These are phyloP conservation scores for Aleurites moluccanus DNA, from an alignment of 441 rosid genomes.

Conservation along the genomic window DNA sequence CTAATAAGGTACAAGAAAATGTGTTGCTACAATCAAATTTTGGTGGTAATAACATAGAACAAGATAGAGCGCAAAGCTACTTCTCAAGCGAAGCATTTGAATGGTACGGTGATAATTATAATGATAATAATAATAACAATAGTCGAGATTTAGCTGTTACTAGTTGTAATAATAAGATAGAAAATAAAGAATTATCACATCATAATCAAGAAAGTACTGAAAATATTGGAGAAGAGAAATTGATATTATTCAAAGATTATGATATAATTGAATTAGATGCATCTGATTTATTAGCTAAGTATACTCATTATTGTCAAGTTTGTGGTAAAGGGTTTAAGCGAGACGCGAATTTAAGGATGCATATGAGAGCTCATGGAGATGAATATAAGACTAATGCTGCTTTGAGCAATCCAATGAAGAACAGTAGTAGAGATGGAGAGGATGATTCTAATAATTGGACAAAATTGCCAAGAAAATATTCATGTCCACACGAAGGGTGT, in stretches of 20 bases:
- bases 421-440: background rate
- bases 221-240: conserved; percentile 19
- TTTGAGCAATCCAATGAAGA: conserved; percentile 60
- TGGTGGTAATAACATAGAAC: conserved; percentile 20
- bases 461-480: conserved; percentile 48
- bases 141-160: conserved; percentile 1
- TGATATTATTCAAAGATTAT: conserved; percentile 4
- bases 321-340: conserved; percentile 91
- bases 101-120: conserved; percentile 36
- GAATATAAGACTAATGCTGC: conserved; percentile 75
- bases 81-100: conserved; percentile 29
- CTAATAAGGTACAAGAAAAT: conserved; percentile 6
- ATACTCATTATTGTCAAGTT: conserved; percentile 77
- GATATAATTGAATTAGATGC: conserved; percentile 69
- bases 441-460: background rate
- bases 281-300: conserved; percentile 63
- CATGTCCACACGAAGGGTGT: conserved; percentile 84
- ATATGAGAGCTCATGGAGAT: conserved; percentile 96
- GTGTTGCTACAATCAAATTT: conserved; percentile 25
- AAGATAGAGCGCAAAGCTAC: conserved; percentile 35
- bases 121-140: background rate
- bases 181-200: conserved; percentile 11
- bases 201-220: background rate
- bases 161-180: conserved; percentile 16
- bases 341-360: conserved; percentile 92